Conservation (phyloP, 768 basidiomycete genomes). For the Termitomyces heimii region DNA sequence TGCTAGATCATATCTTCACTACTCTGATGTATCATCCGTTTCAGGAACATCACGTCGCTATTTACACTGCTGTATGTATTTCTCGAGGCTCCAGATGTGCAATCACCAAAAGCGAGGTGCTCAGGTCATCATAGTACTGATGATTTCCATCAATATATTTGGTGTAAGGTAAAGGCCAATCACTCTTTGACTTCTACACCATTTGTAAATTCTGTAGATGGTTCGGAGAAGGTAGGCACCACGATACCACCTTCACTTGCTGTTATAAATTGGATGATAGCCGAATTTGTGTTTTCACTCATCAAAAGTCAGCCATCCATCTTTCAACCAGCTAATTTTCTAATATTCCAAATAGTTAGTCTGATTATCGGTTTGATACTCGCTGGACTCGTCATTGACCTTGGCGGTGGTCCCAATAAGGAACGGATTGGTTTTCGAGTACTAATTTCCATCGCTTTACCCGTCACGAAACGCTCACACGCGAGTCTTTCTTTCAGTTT, state of each 20-base stretch:
- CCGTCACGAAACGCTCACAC: not conserved
- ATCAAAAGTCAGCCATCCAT: slow-evolving; percentile 45
- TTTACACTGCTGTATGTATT: slow-evolving; percentile 43
- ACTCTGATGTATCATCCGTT: not conserved
- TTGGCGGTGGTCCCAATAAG: slow-evolving; percentile 70
- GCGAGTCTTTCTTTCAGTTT: slow-evolving; percentile 29
- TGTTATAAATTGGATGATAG: slow-evolving; percentile 21
- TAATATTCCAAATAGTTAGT: slow-evolving; percentile 29
- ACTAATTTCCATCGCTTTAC: slow-evolving; percentile 16
- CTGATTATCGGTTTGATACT: slow-evolving; percentile 58
- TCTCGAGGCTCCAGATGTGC: not conserved
- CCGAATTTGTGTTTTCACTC: slow-evolving; percentile 62
- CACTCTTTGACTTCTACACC: not conserved
- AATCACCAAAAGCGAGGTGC: not conserved
- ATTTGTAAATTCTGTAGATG: slow-evolving; percentile 25
- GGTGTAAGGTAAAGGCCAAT: slow-evolving; percentile 47
- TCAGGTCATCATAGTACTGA: slow-evolving; percentile 44
- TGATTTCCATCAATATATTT: slow-evolving; percentile 60
- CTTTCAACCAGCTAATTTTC: not conserved
- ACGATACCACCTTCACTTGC: not conserved
- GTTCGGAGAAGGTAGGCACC: slow-evolving; percentile 55
- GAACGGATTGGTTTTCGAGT: slow-evolving; percentile 67
- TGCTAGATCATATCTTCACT: not conserved
- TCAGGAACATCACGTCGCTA: slow-evolving; percentile 42
- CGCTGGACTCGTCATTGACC: slow-evolving; percentile 63